A percentile compares a stretch with the other conserved stretches of the same genome.
Evolutionary conservation across 352 stramenopile species (phyloP).

Genomic region (Lagenidium giganteum): DNA sequence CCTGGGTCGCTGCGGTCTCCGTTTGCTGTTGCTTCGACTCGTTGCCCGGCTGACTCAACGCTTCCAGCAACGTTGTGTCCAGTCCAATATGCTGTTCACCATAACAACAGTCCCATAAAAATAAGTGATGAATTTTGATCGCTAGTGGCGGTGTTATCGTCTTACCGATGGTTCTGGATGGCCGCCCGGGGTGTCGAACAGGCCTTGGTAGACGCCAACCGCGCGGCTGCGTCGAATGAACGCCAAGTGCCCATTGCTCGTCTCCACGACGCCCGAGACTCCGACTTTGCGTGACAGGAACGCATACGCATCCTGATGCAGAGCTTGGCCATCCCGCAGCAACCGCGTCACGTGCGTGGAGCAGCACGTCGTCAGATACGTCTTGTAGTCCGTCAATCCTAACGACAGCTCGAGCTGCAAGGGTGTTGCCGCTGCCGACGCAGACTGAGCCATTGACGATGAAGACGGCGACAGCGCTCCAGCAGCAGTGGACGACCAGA

Average conservation of each 20-base stretch:
- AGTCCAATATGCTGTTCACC: conserved; percentile 23
- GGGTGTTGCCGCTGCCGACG: no score
- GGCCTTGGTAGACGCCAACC: conserved; percentile 68
- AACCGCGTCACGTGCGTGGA: conserved; percentile 25
- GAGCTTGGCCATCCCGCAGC: conserved; percentile 21
- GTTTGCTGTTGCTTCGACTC: conserved; percentile 5
- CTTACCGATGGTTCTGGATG: conserved; percentile 65
- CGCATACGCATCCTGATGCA: conserved; percentile 23
- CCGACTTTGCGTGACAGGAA: conserved; percentile 79
- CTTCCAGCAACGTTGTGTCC: conserved; percentile 21
- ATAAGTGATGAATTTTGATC: neutral
- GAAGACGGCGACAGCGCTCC: no score
- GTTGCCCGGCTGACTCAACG: conserved; percentile 10
- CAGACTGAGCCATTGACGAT: no score
- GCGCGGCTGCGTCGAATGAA: conserved; percentile 60
- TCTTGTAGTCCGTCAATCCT: conserved; percentile 39
- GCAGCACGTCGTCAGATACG: conserved; percentile 64
- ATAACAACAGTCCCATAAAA: neutral
- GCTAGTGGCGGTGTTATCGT: neutral
- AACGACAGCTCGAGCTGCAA: conserved; percentile 4
- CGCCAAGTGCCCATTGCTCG: conserved; percentile 44
- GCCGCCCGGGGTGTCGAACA: conserved; percentile 74
- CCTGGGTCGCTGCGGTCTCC: conserved; percentile 24
- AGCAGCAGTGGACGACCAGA: no score
- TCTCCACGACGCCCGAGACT: conserved; percentile 68